Conservation (phyloP, 2,329 filamentous ascomycete genomes). For the Fusarium tanahbumbuense region DNA sequence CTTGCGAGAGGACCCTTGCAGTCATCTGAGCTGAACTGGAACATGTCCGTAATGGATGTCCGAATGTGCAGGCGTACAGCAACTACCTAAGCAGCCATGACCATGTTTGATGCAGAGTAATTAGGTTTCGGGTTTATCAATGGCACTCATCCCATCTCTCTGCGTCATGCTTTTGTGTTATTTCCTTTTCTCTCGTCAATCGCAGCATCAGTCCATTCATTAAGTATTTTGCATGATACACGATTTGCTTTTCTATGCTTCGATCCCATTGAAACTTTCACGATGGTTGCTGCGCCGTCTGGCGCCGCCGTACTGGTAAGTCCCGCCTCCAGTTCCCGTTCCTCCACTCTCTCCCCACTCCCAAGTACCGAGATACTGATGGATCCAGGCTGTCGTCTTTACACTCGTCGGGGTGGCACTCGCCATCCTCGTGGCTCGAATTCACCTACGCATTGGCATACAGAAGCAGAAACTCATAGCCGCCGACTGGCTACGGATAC, state of each 20-base stretch:
- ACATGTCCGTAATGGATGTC: background rate
- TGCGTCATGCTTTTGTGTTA: background rate
- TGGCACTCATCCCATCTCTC: background rate
- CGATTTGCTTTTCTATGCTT: background rate
- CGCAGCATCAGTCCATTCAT: background rate
- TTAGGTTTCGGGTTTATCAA: background rate
- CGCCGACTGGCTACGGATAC: constrained; percentile 17
- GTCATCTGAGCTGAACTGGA: background rate
- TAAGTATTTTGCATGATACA: background rate
- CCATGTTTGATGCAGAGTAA: background rate
- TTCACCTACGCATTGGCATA: constrained; percentile 30
- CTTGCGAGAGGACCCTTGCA: background rate
- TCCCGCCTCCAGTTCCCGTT: background rate
- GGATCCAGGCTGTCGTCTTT: background rate
- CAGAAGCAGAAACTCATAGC: constrained; percentile 24
- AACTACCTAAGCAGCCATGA: background rate
- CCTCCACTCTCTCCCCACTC: background rate
- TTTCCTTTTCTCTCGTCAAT: background rate
- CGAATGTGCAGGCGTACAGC: background rate
- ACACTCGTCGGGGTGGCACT: background rate
- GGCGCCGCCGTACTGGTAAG: constrained; percentile 19
- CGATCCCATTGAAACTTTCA: background rate
- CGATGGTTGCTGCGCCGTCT: constrained; percentile 18
- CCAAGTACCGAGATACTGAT: background rate
- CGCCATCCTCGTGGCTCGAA: constrained; percentile 19